Base-by-base conservation (phyloP, 2,329 filamentous ascomycete genomes). In the Xylaria sp. region DNA sequence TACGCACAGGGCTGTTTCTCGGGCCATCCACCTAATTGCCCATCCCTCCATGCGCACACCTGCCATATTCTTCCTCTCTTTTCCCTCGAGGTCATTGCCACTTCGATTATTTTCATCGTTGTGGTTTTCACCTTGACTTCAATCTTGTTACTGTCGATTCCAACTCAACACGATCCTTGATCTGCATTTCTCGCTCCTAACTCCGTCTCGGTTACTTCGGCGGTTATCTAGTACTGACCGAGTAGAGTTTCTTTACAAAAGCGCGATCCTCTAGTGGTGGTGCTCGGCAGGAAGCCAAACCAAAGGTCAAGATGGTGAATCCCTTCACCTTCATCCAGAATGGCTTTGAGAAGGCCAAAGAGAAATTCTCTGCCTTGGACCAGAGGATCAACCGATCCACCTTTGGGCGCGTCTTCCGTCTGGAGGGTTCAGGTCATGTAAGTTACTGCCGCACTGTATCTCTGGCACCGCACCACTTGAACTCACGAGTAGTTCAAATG, bases 401-500 rank as follows among this genome's bases (percentile, higher is more conserved):
- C 0, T 82, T 89, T 71, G 87, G 86, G 67, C 81, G 81, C 67
- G 83, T 86, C 70, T 91, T 91, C 77, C 85, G 87, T 63, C 84
- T 91, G 18, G 88, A 90, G 70, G 87, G 87, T 59, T 89, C 84
- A 60, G 88, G 88, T 73, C 89, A 91, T 82, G 88, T 89, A 81
- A 79, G 85, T 81, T n/a, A 13, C 46, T 32, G 25, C 34, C 20
- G 32, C 25, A 25, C 45, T 59, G 8, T 52, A 60, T 64, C 50
- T 39, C 41, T 36, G 20, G 13, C 18, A 50, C 15, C 25, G 13
- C 18, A 3, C 20, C 60, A 43, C 46, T 25, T 53, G 13, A 15
- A 6, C 15, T 20, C 28, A 15, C 50, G 15, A 30, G 23, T 18
- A 10, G 18, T 53, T 20, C 18, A 12, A 8, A 28, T 10, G n/a